phyloP scores from a whole-genome alignment of 257 asterid species.

The Gentiana dahurica region DNA sequence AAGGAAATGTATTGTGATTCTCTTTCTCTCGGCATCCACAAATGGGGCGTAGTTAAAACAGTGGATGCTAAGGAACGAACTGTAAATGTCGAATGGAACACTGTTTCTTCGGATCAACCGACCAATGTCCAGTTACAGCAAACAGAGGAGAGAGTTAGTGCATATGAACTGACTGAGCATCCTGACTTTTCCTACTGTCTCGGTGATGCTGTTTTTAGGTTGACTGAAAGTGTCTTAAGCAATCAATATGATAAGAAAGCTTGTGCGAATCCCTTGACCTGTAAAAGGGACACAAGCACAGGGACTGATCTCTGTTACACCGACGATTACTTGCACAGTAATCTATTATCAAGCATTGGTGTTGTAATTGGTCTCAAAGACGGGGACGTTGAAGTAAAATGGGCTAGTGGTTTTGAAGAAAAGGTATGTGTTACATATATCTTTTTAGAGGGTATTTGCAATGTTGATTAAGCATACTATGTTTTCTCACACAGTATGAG shows the following conservation, averaged over 20 bases:
- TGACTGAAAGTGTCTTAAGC: slow-evolving; percentile 8
- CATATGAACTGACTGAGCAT: slow-evolving; percentile 85
- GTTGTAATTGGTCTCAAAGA: slow-evolving; percentile 45
- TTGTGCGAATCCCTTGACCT: slow-evolving; percentile 3
- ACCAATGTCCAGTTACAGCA: slow-evolving; percentile 22
- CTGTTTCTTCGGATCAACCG: slow-evolving; percentile 16
- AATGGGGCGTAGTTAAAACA: slow-evolving; percentile 61
- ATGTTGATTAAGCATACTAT: too few species aligned
- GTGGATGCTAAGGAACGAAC: slow-evolving; percentile 82
- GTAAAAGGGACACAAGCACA: slow-evolving; percentile 10
- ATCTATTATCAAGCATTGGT: slow-evolving; percentile 50
- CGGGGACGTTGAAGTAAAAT: slow-evolving; percentile 65
- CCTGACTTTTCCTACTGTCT: slow-evolving; percentile 52
- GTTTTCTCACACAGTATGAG: too few species aligned
- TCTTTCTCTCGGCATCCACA: slow-evolving; percentile 22
- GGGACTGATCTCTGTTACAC: slow-evolving; percentile 15
- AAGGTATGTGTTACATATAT: slow-evolving; percentile 33
- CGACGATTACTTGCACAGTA: slow-evolving; percentile 14
- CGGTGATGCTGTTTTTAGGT: slow-evolving; percentile 58
- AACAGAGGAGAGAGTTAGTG: slow-evolving; percentile 71
- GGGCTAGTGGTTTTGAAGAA: slow-evolving; percentile 70
- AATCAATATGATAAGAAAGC: slow-evolving; percentile 14
- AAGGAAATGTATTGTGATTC: slow-evolving; percentile 45
- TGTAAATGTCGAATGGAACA: slow-evolving; percentile 66
- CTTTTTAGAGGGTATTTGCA: too few species aligned